These are phyloP conservation scores for Myxozyma nipponensis DNA, from an alignment of 805 yeast species.

Conservation along the genomic window DNA sequence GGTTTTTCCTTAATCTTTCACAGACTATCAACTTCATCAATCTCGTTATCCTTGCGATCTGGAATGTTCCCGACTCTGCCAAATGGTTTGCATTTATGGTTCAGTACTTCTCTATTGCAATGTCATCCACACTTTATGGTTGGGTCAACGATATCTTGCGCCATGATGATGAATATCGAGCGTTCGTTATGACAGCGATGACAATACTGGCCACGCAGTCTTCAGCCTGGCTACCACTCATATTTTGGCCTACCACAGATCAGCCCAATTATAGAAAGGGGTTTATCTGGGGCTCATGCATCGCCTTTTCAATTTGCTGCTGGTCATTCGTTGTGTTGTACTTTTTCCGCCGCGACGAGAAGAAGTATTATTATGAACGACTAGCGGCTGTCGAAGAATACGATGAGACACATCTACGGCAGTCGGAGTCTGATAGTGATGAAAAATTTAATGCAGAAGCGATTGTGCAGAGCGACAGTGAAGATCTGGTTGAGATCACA, in stretches of 20 bases:
- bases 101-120: constrained; percentile 57
- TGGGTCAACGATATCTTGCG: constrained; percentile 59
- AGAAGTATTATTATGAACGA: constrained; percentile 9
- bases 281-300: constrained; percentile 28
- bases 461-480: too few relatives aligned
- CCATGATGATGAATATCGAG: constrained; percentile 50
- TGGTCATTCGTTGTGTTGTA: constrained; percentile 42
- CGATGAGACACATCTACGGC: not conserved
- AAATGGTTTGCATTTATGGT: constrained; percentile 60
- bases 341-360: constrained; percentile 53
- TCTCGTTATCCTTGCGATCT: constrained; percentile 50
- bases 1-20: constrained; percentile 52
- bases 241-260: constrained; percentile 42
- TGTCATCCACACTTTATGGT: constrained; percentile 56
- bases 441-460: too few relatives aligned
- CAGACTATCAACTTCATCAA: constrained; percentile 53
- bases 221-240: constrained; percentile 51
- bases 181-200: constrained; percentile 50
- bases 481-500: too few relatives aligned
- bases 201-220: constrained; percentile 52
- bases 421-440: too few relatives aligned
- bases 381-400: not conserved
- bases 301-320: constrained; percentile 24
- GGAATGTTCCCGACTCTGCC: constrained; percentile 52
- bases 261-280: constrained; percentile 34